Base-by-base conservation (phyloP, 2,329 filamentous ascomycete genomes). In the Aureobasidium musti region DNA sequence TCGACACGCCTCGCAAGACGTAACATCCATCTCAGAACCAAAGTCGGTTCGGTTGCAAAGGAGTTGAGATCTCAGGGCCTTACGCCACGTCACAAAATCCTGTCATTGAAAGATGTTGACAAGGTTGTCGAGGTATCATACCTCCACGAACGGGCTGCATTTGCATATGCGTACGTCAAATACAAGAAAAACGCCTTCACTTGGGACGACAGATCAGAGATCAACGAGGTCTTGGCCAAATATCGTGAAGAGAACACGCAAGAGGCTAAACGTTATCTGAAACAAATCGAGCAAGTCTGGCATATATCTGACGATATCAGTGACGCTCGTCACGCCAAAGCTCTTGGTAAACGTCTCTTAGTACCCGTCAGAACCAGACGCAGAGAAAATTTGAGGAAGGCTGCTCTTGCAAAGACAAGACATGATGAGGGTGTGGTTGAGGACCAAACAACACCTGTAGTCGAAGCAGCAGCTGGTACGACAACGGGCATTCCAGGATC, bases 131-230 rank as follows among this genome's bases (percentile, higher is more conserved):
- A 8, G 1, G 2, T 14, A 21, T 23, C 43, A 2, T 17, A 5
- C 6, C 26, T 37, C 7, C 45, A 63, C 30, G 59, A 30, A 21
- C 17, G 19, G 17, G 59, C 59, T 26, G 59, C 59, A 6, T 63
- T 63, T 41, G 45, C 59, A 41, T n/a, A 63, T 63, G 59, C 59
- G 10, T 63, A 52, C 19, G 43, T 63, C 21, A 63, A 63, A 35
- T 7, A 50, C 17, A 52, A 52, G 45, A 50, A 33, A 17, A 63
- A 63, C 23, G 59, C 43, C 28, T 41, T 63, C 33, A 63, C 30
- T 10, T n/a, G n/a, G 21, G n/a, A 63, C 6, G 45, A 63, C 2
- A 13, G n/a, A 5, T 33, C 45, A 13, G 41, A 50, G 8, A 37
- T 63, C n/a, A 21, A 33, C 21, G 33, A 41, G 19, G 43, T 63